Base-by-base conservation (phyloP, 371 early-diverging fungal genomes). In the Mortierella sp. region DNA sequence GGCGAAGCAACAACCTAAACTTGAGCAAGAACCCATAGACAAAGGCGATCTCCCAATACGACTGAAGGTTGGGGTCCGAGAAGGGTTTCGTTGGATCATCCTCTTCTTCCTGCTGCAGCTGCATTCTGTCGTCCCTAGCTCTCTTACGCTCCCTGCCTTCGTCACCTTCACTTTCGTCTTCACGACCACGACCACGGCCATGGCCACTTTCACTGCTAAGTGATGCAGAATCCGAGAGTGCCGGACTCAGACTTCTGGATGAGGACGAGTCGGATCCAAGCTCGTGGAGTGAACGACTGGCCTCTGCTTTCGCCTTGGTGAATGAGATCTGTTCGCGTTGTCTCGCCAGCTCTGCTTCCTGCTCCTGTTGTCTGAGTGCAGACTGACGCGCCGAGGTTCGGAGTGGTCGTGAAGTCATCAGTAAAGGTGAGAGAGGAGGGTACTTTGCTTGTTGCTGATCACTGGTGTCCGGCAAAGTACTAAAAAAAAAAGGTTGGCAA, bases 121-220 rank as follows among this genome's bases (percentile, higher is more conserved):
- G 34, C 10, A 4, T 10, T 34, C 34, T 10, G 10, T 34, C 34
- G 10, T 4, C 34, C 34, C 34, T 34, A 10, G 34, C 34, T 10
- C 34, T 4, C 10, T 34, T 34, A 34, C 34, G 34, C 10, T 34
- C 34, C 10, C 10, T 10, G 34, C 34, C 34, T 34, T 10, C 10
- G 4, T 10, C 34, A 7, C 34, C 34, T 34, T 10, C 34, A 7
- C 34, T 10, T 34, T 34, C 19, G 85, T 85, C 19, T 43, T 89
- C 30, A 81, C 93, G 84, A 88, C 93, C 54, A 86, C 89, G 0
- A 79, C 80, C 23, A 92, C 92, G 91, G 91, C 90, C 26, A 46
- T 93, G 14, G 90, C 89, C 47, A 90, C n/a, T n/a, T n/a, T n/a
- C 34, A 34, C 34, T 34, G 34, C 34, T 34, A 4, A 34, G 34